A percentile compares a stretch with the other conserved stretches of the same genome.
These are phyloP conservation scores for Serendipita sp. DNA, from an alignment of 768 basidiomycete genomes.

Conservation along the genomic window DNA sequence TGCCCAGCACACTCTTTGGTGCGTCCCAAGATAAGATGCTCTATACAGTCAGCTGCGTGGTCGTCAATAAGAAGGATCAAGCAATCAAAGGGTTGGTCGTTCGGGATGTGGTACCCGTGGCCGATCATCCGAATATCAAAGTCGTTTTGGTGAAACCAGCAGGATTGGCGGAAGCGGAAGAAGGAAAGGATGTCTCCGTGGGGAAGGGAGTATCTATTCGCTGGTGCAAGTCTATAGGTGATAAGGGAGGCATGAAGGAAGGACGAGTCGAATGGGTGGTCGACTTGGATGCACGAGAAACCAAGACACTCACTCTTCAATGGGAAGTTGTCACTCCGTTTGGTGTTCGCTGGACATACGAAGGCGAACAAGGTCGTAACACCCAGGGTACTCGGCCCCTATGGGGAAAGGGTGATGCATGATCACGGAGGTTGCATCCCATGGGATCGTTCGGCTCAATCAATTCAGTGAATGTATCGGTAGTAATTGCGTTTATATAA, in stretches of 20 bases:
- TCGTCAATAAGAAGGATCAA: not conserved
- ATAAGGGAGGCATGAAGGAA: slow-evolving; percentile 6
- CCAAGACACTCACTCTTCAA: not conserved
- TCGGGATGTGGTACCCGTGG: not conserved
- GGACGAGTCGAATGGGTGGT: not conserved
- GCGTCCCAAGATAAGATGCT: not conserved
- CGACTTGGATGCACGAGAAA: not conserved
- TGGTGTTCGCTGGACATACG: not conserved
- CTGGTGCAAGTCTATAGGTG: not conserved
- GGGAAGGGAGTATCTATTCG: not conserved
- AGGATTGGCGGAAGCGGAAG: not conserved
- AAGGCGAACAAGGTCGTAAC: not conserved
- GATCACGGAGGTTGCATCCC: no score
- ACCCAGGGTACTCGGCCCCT: no score
- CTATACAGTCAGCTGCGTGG: not conserved
- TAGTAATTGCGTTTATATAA: no score
- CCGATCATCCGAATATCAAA: not conserved
- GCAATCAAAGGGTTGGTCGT: not conserved
- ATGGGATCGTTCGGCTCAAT: no score
- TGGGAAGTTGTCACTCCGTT: not conserved
- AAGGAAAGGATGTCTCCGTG: not conserved
- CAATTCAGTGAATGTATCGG: no score
- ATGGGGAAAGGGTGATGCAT: no score
- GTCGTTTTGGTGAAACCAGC: not conserved
- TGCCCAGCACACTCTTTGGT: not conserved